Evolutionary conservation across 177 flowering plant species (phyloP).

Genomic region (Vitis hybrid): DNA sequence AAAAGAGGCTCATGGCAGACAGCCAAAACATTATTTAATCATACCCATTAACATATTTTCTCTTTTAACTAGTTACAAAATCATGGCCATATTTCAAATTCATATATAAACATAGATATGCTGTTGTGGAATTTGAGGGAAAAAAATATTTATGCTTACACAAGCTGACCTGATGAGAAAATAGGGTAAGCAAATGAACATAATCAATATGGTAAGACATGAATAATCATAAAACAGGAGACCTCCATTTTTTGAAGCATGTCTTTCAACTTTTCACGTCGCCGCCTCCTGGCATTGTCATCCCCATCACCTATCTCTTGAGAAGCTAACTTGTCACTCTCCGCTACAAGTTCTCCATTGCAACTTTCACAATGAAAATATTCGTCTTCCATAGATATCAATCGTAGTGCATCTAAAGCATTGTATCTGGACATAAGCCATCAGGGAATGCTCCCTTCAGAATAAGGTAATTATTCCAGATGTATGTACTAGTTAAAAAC

Average conservation of each 20-base stretch:
- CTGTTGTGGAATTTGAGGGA: no score
- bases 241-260: conserved; percentile 94
- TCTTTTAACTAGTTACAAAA: no score
- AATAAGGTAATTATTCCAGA: neutral
- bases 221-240: neutral
- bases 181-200: neutral
- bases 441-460: conserved; percentile 1
- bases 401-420: conserved; percentile 84
- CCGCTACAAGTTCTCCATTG: conserved; percentile 82
- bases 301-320: conserved; percentile 90
- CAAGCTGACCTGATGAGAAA: neutral
- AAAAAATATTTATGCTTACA: no score
- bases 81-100: no score
- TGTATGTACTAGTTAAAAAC: neutral
- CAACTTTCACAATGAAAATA: conserved; percentile 91
- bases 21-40: no score
- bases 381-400: conserved; percentile 69
- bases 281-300: conserved; percentile 85
- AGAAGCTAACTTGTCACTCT: conserved; percentile 86
- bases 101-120: no score
- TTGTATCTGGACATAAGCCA: conserved; percentile 62
- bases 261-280: conserved; percentile 79
- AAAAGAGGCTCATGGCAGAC: no score
- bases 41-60: no score
- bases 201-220: neutral